Conservation (phyloP, 2,329 filamentous ascomycete genomes). For the Aspergillus sp. region DNA sequence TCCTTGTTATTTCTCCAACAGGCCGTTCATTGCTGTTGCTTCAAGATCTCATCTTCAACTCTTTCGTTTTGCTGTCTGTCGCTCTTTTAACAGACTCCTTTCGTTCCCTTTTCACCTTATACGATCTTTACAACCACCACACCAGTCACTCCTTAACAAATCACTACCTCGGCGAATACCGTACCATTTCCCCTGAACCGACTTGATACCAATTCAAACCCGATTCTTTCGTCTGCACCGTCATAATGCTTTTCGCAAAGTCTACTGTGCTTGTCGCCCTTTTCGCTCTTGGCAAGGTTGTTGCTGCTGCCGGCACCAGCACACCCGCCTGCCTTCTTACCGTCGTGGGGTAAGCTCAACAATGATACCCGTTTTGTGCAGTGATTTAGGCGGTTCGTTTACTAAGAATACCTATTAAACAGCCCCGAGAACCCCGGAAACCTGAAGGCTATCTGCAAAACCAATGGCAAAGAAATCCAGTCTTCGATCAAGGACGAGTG, state of each 20-base stretch:
- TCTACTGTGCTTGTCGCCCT: constrained; percentile 44
- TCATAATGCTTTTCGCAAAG: constrained; percentile 48
- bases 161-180: background rate
- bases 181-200: constrained; percentile 13
- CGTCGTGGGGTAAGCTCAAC: constrained; percentile 48
- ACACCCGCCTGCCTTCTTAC: constrained; percentile 53
- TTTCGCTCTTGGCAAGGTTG: constrained; percentile 45
- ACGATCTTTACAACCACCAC: constrained; percentile 5
- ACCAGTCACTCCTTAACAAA: constrained; percentile 16
- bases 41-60: constrained; percentile 11
- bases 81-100: constrained; percentile 15
- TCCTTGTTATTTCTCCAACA: constrained; percentile 15
- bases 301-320: constrained; percentile 44
- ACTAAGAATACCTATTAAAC: constrained; percentile 20
- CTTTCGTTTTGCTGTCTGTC: constrained; percentile 19
- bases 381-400: constrained; percentile 2
- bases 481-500: constrained; percentile 38
- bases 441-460: constrained; percentile 40
- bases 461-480: constrained; percentile 35
- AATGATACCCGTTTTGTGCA: background rate
- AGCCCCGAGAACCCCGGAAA: constrained; percentile 41
- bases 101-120: constrained; percentile 8
- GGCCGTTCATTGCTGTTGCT: background rate
- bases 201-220: background rate
- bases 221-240: constrained; percentile 5